Evolutionary conservation across 768 basidiomycete genomes (phyloP).

Genomic region (Leccinum longicurvipes): DNA sequence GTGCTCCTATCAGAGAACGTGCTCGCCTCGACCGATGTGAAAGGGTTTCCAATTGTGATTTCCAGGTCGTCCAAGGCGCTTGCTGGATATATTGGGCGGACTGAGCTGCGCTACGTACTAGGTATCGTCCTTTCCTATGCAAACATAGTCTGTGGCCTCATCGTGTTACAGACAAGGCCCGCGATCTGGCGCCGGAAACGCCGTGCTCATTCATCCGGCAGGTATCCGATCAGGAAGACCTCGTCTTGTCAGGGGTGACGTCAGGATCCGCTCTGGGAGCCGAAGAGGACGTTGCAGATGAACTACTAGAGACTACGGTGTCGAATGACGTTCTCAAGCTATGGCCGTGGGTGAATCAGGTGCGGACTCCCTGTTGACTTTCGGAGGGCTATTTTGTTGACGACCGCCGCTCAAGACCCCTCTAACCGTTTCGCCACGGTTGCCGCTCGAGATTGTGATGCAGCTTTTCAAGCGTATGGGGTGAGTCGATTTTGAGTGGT

Average conservation of each 20-base stretch:
- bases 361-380: constrained; percentile 28
- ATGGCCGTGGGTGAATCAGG: constrained; percentile 95
- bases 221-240: constrained; percentile 51
- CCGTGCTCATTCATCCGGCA: constrained; percentile 63
- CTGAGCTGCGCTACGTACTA: constrained; percentile 81
- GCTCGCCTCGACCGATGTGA: constrained; percentile 69
- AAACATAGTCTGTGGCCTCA: background rate
- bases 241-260: constrained; percentile 39
- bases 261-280: constrained; percentile 52
- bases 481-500: constrained; percentile 47
- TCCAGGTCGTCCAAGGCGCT: constrained; percentile 58
- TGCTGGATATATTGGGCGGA: constrained; percentile 84
- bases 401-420: constrained; percentile 62
- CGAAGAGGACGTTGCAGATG: constrained; percentile 66
- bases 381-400: background rate
- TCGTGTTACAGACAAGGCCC: constrained; percentile 59
- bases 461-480: constrained; percentile 98
- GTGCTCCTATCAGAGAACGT: constrained; percentile 53
- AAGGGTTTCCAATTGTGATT: constrained; percentile 89
- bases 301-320: constrained; percentile 59
- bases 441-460: constrained; percentile 95
- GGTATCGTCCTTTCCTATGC: constrained; percentile 42
- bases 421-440: constrained; percentile 85
- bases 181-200: constrained; percentile 60
- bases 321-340: constrained; percentile 60